A percentile compares a stretch with the other conserved stretches of the same genome.
These are phyloP conservation scores for Prunus salicina DNA, from an alignment of 306 rosid genomes.

Conservation along the genomic window DNA sequence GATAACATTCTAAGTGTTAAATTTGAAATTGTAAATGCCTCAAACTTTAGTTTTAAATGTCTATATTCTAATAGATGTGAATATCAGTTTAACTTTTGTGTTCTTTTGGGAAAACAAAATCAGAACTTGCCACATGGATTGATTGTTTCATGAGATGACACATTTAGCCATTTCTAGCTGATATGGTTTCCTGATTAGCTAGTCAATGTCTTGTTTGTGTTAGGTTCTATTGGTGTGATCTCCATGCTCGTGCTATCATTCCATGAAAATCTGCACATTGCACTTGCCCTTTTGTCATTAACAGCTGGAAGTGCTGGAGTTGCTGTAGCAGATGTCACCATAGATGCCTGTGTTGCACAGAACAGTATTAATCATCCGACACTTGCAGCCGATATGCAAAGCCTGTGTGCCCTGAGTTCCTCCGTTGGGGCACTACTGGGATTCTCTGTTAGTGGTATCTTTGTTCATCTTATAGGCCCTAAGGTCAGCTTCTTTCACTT, in stretches of 20 bases:
- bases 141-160: not conserved
- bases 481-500: conserved; percentile 49
- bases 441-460: conserved; percentile 77
- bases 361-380: conserved; percentile 72
- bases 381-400: conserved; percentile 91
- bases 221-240: conserved; percentile 65
- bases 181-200: conserved; percentile 17
- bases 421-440: conserved; percentile 85
- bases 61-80: not conserved
- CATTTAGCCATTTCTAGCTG: not conserved
- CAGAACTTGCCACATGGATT: not conserved
- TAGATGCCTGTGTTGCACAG: conserved; percentile 96
- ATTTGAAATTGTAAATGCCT: not conserved
- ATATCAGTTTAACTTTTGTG: not conserved
- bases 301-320: conserved; percentile 81
- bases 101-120: not conserved
- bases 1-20: not conserved
- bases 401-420: conserved; percentile 85
- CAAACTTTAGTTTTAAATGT: no score
- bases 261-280: conserved; percentile 67
- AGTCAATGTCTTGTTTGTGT: conserved; percentile 6
- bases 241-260: conserved; percentile 66
- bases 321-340: conserved; percentile 93
- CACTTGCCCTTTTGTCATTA: conserved; percentile 63
- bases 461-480: conserved; percentile 87